phyloP scores from a whole-genome alignment of 2,329 filamentous ascomycete genomes.

The Cucurbitaria berberidis region DNA sequence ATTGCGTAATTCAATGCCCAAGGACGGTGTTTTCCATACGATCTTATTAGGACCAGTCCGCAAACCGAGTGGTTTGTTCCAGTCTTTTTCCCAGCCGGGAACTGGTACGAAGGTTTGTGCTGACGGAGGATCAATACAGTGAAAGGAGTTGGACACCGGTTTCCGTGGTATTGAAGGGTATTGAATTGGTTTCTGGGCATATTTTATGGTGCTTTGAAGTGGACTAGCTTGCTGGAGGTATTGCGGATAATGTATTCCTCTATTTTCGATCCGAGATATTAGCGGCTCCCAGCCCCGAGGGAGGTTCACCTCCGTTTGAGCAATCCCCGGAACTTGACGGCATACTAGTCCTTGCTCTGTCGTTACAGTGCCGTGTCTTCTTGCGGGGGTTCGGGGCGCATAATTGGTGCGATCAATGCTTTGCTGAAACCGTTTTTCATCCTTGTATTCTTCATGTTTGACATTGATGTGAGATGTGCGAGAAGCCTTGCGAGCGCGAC shows the following conservation, averaged over 20 bases:
- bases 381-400: neutral
- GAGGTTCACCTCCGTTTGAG: neutral
- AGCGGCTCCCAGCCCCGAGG: neutral
- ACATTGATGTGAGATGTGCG: neutral
- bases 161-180: neutral
- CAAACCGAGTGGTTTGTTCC: conserved; percentile 10
- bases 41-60: conserved; percentile 5
- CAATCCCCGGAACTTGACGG: neutral
- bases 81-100: conserved; percentile 10
- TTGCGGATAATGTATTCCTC: neutral
- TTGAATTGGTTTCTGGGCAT: neutral
- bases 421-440: neutral
- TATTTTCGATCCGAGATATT: neutral
- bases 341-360: neutral
- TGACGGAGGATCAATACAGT: neutral
- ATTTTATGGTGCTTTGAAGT: neutral
- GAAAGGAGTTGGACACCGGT: neutral
- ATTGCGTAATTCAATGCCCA: conserved; percentile 7
- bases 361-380: neutral
- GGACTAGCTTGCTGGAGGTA: neutral
- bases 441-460: neutral
- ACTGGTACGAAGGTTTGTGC: neutral
- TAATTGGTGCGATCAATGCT: neutral
- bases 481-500: neutral
- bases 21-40: conserved; percentile 8